phyloP scores from a whole-genome alignment of 75 land plant genomes.

The Pinus tabuliformis region DNA sequence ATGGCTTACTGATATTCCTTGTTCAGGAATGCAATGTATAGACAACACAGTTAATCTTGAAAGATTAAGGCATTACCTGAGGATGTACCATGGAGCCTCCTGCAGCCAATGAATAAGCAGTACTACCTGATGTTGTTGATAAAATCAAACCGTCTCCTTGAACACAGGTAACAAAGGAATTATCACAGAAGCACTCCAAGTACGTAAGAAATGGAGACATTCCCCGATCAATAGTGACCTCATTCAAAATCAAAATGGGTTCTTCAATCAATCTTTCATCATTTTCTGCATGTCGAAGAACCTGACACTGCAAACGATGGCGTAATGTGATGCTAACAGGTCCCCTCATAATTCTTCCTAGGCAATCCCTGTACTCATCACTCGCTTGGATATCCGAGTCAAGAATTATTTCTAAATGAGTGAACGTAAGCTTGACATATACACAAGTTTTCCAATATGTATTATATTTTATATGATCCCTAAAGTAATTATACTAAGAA shows the following conservation, averaged over 20 bases:
- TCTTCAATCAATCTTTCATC: conserved; percentile 51
- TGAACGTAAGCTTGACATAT: neutral
- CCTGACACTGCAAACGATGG: conserved; percentile 79
- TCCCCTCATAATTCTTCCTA: conserved; percentile 66
- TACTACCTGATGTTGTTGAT: conserved; percentile 98
- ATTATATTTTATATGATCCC: neutral
- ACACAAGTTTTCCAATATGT: neutral
- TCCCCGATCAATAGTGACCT: conserved; percentile 95
- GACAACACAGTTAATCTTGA: neutral
- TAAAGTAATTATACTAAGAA: neutral
- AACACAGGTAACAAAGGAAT: conserved; percentile 81
- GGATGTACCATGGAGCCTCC: conserved; percentile 99
- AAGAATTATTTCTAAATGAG: neutral
- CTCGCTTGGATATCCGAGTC: conserved; percentile 46
- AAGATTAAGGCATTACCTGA: conserved; percentile 54
- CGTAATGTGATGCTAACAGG: conserved; percentile 86
- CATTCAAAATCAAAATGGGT: conserved; percentile 86
- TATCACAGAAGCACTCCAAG: conserved; percentile 92
- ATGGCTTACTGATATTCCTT: neutral
- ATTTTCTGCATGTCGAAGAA: conserved; percentile 56
- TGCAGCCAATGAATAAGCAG: conserved; percentile 98
- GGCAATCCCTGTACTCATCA: conserved; percentile 65
- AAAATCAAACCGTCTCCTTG: conserved; percentile 97
- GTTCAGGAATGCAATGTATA: too few relatives aligned
- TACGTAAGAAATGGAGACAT: conserved; percentile 85